phyloP scores from a whole-genome alignment of 2,329 filamentous ascomycete species.

The Claviceps purpurea region DNA sequence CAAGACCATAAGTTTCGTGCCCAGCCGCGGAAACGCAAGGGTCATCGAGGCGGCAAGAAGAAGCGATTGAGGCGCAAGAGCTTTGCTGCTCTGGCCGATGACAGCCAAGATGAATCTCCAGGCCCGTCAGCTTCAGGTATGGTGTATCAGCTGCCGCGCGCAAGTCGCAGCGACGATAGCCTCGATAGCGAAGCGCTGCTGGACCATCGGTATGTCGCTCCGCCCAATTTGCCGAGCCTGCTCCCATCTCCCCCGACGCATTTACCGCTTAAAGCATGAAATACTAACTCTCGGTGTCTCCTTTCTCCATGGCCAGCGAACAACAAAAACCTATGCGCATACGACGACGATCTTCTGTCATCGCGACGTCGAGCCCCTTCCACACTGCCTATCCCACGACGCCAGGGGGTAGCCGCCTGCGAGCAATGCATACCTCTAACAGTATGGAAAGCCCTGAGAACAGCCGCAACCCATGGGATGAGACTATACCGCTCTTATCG shows the following conservation, averaged over 20 bases:
- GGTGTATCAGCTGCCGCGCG: slow-evolving; percentile 36
- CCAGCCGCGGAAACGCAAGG: slow-evolving; percentile 47
- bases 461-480: slow-evolving; percentile 27
- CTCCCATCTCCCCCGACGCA: neutral
- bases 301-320: slow-evolving; percentile 30
- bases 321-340: slow-evolving; percentile 49
- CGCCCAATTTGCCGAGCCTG: neutral
- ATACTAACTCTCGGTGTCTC: neutral
- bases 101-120: slow-evolving; percentile 27
- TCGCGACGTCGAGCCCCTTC: slow-evolving; percentile 21
- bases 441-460: slow-evolving; percentile 36
- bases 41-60: slow-evolving; percentile 66
- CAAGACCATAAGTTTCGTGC: slow-evolving; percentile 7
- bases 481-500: slow-evolving; percentile 42
- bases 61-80: slow-evolving; percentile 65
- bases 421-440: slow-evolving; percentile 21
- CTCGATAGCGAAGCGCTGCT: slow-evolving; percentile 78
- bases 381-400: slow-evolving; percentile 19
- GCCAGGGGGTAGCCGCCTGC: slow-evolving; percentile 20
- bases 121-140: slow-evolving; percentile 27
- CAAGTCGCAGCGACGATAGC: slow-evolving; percentile 68
- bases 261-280: neutral
- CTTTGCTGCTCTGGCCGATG: slow-evolving; percentile 54
- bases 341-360: slow-evolving; percentile 47
- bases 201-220: slow-evolving; percentile 57